Conservation (phyloP, 164 flowering plant genomes). For the Kalanchoe fedtschenkoi region DNA sequence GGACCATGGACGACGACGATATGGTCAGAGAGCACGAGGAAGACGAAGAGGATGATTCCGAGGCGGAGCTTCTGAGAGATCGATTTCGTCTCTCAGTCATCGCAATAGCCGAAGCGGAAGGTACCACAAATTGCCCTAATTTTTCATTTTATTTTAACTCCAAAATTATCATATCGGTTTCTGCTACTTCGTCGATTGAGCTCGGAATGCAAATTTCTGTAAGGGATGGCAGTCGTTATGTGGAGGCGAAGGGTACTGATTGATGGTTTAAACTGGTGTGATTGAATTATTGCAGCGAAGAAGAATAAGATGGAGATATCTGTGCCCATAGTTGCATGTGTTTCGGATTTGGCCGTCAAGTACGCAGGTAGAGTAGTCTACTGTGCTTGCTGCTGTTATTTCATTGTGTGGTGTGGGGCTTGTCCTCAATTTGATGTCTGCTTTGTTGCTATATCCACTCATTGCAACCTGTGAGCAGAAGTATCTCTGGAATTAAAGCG, state of each 20-base stretch:
- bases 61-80: slow-evolving; percentile 42
- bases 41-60: slow-evolving; percentile 42
- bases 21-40: slow-evolving; percentile 6
- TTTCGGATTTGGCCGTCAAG: slow-evolving; percentile 74
- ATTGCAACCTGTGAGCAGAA: too few species aligned
- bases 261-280: too few species aligned
- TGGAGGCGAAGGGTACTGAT: neutral
- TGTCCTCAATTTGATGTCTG: too few species aligned
- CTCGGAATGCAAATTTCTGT: too few species aligned
- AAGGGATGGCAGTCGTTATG: too few species aligned
- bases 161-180: neutral
- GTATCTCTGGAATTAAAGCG: too few species aligned
- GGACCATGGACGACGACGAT: neutral
- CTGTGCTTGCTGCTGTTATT: neutral
- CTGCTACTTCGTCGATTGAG: neutral
- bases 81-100: slow-evolving; percentile 64
- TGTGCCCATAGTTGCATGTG: slow-evolving; percentile 47
- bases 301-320: slow-evolving; percentile 57
- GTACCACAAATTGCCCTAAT: slow-evolving; percentile 16
- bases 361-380: slow-evolving; percentile 35
- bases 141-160: neutral
- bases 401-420: neutral
- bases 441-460: too few species aligned
- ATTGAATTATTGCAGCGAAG: slow-evolving; percentile 59
- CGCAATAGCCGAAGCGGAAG: slow-evolving; percentile 65